Evolutionary conservation across 108 stramenopile genomes (phyloP), one percentile per base, ranked within the genome.

Genomic region (Aurantiochytrium sp.): DNA sequence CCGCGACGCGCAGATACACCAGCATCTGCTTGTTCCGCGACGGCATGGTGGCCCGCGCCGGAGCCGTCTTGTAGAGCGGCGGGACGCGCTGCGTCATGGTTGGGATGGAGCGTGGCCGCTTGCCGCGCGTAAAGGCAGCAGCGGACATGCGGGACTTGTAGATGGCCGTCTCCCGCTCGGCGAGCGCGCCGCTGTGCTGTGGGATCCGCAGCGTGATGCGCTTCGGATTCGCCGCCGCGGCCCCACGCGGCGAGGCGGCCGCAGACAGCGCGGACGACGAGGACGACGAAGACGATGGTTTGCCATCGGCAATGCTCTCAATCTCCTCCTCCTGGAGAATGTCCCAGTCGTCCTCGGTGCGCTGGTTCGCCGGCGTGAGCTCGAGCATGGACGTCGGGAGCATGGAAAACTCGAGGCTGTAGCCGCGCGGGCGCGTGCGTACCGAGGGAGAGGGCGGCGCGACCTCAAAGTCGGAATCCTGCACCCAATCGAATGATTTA

Each of bases 361-460:
- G 42, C 45, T 48, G 42, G 39, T 81, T 81, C n/a, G 27, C 36
- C 39, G 6, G 42, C 1, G 42, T 30, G 6, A 81, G 32, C 24
- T 81, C 73, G 19, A 81, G 36, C 73, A 81, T 39, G 73, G 73
- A 81, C 17, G 73, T 81, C 0, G 73, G 73, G 6, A 81, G 2
- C 73, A 81, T 81, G 10, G 73, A 81, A 24, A 81, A 81, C 73
- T 81, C 73, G 3, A 81, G 73, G 45, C 42, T 48, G 45, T 48
- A 48, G 24, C 73, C 73, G 45, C 73, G 73, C 8, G 73, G 73
- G 2, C 73, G 73, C 34, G 59, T 65, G 22, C 59, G 59, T 1
- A 27, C 19, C 34, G 59, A 65, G 34, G 59, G 59, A 8, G 59
- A 65, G 8, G 59, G 59, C 8, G 59, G 59, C 2, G 59, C 8